Evolutionary conservation across 2,329 filamentous ascomycete genomes (phyloP).

Genomic region (Fusarium hainanense): DNA sequence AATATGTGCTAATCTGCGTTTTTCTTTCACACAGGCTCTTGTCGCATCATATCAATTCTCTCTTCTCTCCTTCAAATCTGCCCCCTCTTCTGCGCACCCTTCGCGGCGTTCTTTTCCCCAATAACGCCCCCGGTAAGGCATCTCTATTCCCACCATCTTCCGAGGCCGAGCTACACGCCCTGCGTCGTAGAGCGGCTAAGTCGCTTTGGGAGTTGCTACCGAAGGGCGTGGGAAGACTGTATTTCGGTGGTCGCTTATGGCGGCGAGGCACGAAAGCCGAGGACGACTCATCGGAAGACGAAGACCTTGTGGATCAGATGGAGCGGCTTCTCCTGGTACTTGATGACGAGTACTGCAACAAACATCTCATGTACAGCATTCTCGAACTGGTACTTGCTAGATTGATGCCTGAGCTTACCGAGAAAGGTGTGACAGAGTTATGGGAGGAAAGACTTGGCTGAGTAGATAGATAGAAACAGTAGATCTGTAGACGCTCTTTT

Average conservation of each 20-base stretch:
- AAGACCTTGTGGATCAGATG: constrained; percentile 67
- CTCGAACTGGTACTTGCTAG: constrained; percentile 85
- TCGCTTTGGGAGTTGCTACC: constrained; percentile 64
- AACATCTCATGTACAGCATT: constrained; percentile 85
- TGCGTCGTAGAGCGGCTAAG: constrained; percentile 74
- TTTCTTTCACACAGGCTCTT: constrained; percentile 61
- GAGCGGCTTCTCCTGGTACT: constrained; percentile 78
- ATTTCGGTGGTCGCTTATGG: constrained; percentile 58
- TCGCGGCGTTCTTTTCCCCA: constrained; percentile 85
- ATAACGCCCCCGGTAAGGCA: constrained; percentile 77
- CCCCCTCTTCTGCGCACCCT: constrained; percentile 75
- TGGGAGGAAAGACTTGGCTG: constrained; percentile 75
- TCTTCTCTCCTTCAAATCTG: constrained; percentile 73
- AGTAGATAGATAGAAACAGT: constrained; percentile 8
- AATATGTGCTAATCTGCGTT: constrained; percentile 40
- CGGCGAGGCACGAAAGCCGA: constrained; percentile 39
- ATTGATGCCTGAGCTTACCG: constrained; percentile 84
- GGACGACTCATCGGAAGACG: constrained; percentile 43
- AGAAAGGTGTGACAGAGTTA: constrained; percentile 76
- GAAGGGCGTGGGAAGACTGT: constrained; percentile 60
- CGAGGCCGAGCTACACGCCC: constrained; percentile 67
- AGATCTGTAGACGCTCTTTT: constrained; percentile 21
- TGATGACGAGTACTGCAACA: constrained; percentile 88
- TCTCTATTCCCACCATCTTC: constrained; percentile 69
- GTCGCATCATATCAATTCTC: constrained; percentile 65